A percentile compares a stretch with the other conserved stretches of the same genome.
Evolutionary conservation across 2,329 filamentous ascomycete species (phyloP).

Genomic region (Chaetomiaceae sp.): DNA sequence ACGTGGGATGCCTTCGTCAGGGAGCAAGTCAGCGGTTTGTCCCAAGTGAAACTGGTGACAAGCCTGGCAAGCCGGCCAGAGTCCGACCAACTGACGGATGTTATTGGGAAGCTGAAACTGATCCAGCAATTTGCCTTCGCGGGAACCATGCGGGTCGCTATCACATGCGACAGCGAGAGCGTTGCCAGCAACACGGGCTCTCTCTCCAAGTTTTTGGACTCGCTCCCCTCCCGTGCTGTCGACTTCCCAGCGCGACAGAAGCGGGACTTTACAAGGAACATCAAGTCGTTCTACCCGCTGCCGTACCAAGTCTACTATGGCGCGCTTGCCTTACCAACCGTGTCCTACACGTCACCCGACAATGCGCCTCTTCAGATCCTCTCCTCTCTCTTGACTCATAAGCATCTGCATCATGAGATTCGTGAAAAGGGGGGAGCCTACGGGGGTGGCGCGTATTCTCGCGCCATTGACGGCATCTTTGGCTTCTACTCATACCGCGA

Average conservation of each 20-base stretch:
- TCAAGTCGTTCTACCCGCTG: slow-evolving; percentile 84
- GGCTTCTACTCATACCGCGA: slow-evolving; percentile 97
- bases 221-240: slow-evolving; percentile 46
- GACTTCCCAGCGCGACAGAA: slow-evolving; percentile 35
- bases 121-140: slow-evolving; percentile 77
- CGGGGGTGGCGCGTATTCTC: slow-evolving; percentile 82
- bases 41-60: slow-evolving; percentile 81
- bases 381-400: slow-evolving; percentile 88
- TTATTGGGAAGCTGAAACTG: slow-evolving; percentile 77
- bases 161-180: slow-evolving; percentile 80
- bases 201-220: slow-evolving; percentile 65
- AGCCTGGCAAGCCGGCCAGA: slow-evolving; percentile 69
- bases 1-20: slow-evolving; percentile 66
- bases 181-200: slow-evolving; percentile 64
- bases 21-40: slow-evolving; percentile 86
- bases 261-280: slow-evolving; percentile 42
- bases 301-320: slow-evolving; percentile 98
- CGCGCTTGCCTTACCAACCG: slow-evolving; percentile 73
- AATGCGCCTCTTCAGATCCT: slow-evolving; percentile 83
- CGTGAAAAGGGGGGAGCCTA: slow-evolving; percentile 97
- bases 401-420: slow-evolving; percentile 94
- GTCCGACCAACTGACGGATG: slow-evolving; percentile 64
- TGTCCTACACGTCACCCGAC: slow-evolving; percentile 71
- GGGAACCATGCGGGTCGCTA: slow-evolving; percentile 65
- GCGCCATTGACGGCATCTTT: slow-evolving; percentile 76